A percentile compares a stretch with the other conserved stretches of the same genome.
Evolutionary conservation across 2,329 filamentous ascomycete species (phyloP).

Genomic region (Didymella arachidicola): DNA sequence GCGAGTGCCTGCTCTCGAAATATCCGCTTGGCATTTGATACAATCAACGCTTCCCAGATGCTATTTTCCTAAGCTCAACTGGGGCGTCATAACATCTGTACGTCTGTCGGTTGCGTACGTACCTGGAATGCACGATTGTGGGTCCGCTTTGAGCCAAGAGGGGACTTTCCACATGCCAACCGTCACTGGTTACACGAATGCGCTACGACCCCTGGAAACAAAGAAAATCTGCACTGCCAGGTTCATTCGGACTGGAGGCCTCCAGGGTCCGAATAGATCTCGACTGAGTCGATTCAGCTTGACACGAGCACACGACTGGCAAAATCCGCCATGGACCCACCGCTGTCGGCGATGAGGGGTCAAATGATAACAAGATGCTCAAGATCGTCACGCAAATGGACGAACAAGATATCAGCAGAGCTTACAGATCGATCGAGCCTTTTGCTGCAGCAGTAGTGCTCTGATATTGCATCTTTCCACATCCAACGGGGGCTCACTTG

Average conservation of each 20-base stretch:
- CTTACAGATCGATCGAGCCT: conserved; percentile 1
- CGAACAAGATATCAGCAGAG: not conserved
- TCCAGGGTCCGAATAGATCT: conserved; percentile 9
- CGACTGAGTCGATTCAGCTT: conserved; percentile 10
- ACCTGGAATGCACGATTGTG: conserved; percentile 23
- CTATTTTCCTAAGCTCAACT: not conserved
- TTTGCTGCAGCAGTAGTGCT: not conserved
- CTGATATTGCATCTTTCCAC: not conserved
- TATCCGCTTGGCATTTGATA: not conserved
- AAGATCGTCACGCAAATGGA: conserved; percentile 2
- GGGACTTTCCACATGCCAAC: conserved; percentile 25
- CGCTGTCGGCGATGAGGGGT: conserved; percentile 12
- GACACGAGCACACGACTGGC: conserved; percentile 6
- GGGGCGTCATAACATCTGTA: conserved; percentile 4
- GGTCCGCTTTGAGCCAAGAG: conserved; percentile 33
- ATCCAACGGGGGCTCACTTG: not conserved
- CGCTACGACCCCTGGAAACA: conserved; percentile 24
- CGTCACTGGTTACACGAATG: conserved; percentile 34
- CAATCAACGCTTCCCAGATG: not conserved
- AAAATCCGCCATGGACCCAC: conserved; percentile 3
- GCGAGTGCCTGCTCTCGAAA: not conserved
- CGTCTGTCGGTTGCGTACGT: conserved; percentile 9
- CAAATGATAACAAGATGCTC: not conserved
- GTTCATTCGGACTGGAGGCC: conserved; percentile 7
- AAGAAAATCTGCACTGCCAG: conserved; percentile 24